Conservation (phyloP, 257 asterid genomes). For the Linaria vulgaris region DNA sequence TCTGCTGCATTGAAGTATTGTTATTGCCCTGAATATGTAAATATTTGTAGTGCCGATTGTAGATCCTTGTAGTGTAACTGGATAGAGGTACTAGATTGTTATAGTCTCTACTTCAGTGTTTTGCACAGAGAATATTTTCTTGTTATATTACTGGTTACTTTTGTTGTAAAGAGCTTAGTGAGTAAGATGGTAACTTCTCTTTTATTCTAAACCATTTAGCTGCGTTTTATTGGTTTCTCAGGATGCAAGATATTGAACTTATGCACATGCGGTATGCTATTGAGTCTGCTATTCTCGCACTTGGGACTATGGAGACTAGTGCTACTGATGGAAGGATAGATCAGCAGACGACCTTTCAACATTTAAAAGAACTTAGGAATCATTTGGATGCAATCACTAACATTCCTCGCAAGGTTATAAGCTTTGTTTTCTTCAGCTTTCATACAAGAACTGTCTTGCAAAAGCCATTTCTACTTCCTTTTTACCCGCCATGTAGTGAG, state of each 20-base stretch:
- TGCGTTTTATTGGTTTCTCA: conserved; percentile 36
- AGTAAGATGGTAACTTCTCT: conserved; percentile 5
- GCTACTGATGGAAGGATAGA: conserved; percentile 50
- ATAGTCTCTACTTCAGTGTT: conserved; percentile 20
- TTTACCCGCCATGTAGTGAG: conserved; percentile 1
- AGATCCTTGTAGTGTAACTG: conserved; percentile 16
- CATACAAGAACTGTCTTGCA: conserved; percentile 21
- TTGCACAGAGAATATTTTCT: conserved; percentile 18
- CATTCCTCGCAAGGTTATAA: conserved; percentile 79
- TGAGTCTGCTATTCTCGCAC: conserved; percentile 81
- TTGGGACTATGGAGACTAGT: conserved; percentile 78
- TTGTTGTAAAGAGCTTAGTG: conserved; percentile 7
- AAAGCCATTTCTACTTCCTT: conserved; percentile 13
- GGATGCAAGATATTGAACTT: conserved; percentile 98
- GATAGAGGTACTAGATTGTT: conserved; percentile 17
- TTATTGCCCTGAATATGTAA: conserved; percentile 10
- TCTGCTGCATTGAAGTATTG: conserved; percentile 11
- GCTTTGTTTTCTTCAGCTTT: conserved; percentile 25
- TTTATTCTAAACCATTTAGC: conserved; percentile 3
- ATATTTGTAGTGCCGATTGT: conserved; percentile 11
- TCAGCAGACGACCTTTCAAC: conserved; percentile 39
- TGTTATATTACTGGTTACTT: conserved; percentile 13
- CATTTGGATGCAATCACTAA: conserved; percentile 81
- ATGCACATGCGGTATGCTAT: conserved; percentile 98
- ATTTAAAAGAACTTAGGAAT: conserved; percentile 74